phyloP scores from a whole-genome alignment of 106 monocot species.

The Platanthera zijinensis region DNA sequence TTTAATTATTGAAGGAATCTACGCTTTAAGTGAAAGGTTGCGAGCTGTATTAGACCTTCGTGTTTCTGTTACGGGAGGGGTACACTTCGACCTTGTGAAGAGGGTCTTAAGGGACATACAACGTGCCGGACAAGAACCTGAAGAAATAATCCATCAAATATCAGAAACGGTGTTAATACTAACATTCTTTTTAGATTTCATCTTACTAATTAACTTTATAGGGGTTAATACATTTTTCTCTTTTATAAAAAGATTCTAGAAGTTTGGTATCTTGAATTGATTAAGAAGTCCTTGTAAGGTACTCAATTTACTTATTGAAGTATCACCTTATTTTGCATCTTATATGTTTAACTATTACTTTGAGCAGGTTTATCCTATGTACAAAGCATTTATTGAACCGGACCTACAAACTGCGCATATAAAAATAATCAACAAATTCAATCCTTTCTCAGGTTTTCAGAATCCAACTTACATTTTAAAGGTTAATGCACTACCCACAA shows the following conservation, averaged over 20 bases:
- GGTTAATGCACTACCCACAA: slow-evolving; percentile 27
- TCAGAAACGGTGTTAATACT: slow-evolving; percentile 76
- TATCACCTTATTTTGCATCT: not conserved
- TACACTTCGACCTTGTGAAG: slow-evolving; percentile 98
- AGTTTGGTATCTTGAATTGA: not conserved
- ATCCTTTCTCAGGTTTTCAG: slow-evolving; percentile 95
- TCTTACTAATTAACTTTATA: not conserved
- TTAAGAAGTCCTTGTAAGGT: not conserved
- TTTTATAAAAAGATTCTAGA: not conserved
- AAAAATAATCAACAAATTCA: slow-evolving; percentile 95
- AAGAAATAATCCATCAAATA: slow-evolving; percentile 98
- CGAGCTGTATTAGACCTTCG: slow-evolving; percentile 74
- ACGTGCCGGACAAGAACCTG: slow-evolving; percentile 93
- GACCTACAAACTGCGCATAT: slow-evolving; percentile 93
- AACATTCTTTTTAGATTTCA: not conserved
- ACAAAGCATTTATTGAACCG: slow-evolving; percentile 99
- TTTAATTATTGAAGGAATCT: slow-evolving; percentile 92
- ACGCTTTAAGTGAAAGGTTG: slow-evolving; percentile 90
- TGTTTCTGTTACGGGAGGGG: slow-evolving; percentile 96
- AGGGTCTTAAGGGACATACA: slow-evolving; percentile 97
- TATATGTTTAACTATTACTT: not conserved
- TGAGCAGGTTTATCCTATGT: slow-evolving; percentile 96
- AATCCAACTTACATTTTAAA: slow-evolving; percentile 98
- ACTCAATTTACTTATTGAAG: not conserved
- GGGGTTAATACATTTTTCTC: not conserved